These are phyloP conservation scores for Fusarium chaquense DNA, from an alignment of 2,329 filamentous ascomycete genomes.

Conservation along the genomic window DNA sequence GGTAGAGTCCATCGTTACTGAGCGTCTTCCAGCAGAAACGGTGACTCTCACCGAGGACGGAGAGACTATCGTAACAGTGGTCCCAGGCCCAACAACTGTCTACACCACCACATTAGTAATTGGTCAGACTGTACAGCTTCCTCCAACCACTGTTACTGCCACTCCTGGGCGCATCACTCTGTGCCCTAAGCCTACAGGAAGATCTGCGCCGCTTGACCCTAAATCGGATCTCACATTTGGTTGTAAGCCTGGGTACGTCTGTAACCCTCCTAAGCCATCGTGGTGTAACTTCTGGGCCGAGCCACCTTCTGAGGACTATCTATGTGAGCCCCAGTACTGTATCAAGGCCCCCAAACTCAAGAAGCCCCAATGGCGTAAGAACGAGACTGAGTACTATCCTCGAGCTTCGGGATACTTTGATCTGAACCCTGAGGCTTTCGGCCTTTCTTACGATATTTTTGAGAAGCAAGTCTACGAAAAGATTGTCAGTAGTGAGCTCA, in stretches of 20 bases:
- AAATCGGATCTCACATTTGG: constrained; percentile 64
- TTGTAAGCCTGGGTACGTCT: constrained; percentile 65
- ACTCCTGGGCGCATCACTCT: constrained; percentile 52
- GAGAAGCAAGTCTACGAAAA: constrained; percentile 56
- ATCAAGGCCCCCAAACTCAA: constrained; percentile 55
- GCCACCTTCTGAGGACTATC: constrained; percentile 59
- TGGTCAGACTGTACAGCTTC: constrained; percentile 47
- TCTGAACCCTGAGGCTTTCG: constrained; percentile 71
- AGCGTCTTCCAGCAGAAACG: constrained; percentile 47
- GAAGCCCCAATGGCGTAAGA: constrained; percentile 57
- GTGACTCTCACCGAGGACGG: constrained; percentile 50
- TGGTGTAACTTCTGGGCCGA: constrained; percentile 65
- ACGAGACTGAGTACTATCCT: constrained; percentile 64
- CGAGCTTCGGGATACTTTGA: constrained; percentile 70
- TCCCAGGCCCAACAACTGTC: constrained; percentile 46
- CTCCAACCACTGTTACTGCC: constrained; percentile 48
- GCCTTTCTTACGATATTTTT: constrained; percentile 73
- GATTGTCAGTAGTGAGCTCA: constrained; percentile 53
- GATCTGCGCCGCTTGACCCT: constrained; percentile 48
- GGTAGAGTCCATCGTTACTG: constrained; percentile 51
- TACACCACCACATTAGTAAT: constrained; percentile 50
- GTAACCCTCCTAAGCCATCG: constrained; percentile 62
- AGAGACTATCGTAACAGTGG: constrained; percentile 47
- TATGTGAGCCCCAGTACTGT: constrained; percentile 62
- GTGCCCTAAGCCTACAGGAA: constrained; percentile 61